A percentile compares a stretch with the other conserved stretches of the same genome.
phyloP scores from a whole-genome alignment of 306 rosid species.

The Pachyrhizus erosus region DNA sequence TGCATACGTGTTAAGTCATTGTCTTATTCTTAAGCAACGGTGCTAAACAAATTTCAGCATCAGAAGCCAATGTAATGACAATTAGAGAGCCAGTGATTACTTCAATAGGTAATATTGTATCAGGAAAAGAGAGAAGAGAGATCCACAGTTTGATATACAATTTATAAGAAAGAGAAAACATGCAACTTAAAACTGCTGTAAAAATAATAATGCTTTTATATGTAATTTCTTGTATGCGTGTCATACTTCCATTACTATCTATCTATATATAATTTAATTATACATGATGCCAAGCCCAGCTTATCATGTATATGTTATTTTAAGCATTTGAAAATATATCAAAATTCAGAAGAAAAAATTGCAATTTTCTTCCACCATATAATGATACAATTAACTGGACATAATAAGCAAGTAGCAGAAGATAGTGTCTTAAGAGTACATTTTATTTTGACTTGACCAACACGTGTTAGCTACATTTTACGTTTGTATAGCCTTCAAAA shows the following conservation, averaged over 20 bases:
- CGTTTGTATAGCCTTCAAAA: not conserved
- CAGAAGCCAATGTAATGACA: not conserved
- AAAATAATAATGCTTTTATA: not conserved
- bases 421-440: not conserved
- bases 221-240: not conserved
- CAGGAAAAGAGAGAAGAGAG: not conserved
- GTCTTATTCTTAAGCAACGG: not conserved
- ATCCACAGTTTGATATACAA: not conserved
- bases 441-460: not conserved
- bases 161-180: not conserved
- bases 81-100: not conserved
- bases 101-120: not conserved
- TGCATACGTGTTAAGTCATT: not conserved
- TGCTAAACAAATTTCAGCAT: not conserved
- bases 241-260: not conserved
- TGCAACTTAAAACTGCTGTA: not conserved
- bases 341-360: not conserved
- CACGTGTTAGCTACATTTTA: not conserved
- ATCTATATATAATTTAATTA: not conserved
- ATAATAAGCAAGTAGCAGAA: not conserved
- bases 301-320: not conserved
- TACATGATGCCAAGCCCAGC: not conserved
- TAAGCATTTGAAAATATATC: not conserved
- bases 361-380: slow-evolving; percentile 12
- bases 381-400: not conserved